Evolutionary conservation across 805 yeast species (phyloP).

Genomic region (Priceomyces haplophilus): DNA sequence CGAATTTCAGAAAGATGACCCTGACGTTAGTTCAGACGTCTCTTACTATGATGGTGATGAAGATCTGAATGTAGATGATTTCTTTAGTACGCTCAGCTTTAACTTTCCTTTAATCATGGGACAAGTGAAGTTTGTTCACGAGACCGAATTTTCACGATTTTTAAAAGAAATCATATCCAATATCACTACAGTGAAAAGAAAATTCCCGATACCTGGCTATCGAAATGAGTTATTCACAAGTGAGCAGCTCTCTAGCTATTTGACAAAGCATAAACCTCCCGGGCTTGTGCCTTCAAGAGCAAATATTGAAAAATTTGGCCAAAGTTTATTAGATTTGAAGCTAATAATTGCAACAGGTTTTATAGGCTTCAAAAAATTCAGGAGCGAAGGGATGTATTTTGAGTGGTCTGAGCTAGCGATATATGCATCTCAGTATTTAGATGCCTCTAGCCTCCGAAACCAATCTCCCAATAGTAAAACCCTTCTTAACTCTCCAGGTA

Average conservation of each 20-base stretch:
- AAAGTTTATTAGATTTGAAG: conserved; percentile 33
- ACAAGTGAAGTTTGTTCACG: conserved; percentile 16
- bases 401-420: conserved; percentile 40
- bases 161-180: conserved; percentile 19
- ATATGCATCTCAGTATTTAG: conserved; percentile 13
- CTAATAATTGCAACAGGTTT: conserved; percentile 31
- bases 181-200: conserved; percentile 28
- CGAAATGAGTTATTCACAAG: conserved; percentile 38
- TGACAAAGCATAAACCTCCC: conserved; percentile 23
- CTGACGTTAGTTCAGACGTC: conserved; percentile 3
- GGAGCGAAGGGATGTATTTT: conserved; percentile 42
- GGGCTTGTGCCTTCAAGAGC: conserved; percentile 35
- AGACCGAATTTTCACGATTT: conserved; percentile 20
- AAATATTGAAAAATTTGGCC: conserved; percentile 41
- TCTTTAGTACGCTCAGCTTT: conserved; percentile 11
- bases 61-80: conserved; percentile 2
- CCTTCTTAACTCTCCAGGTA: not conserved
- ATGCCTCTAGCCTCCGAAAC: not conserved
- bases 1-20: not conserved
- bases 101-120: conserved; percentile 35
- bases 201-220: conserved; percentile 40
- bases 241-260: conserved; percentile 31
- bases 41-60: conserved; percentile 3
- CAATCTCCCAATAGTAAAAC: not conserved
- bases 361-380: conserved; percentile 33